Evolutionary conservation across 2,329 filamentous ascomycete genomes (phyloP).

Genomic region (Venturia asperata): DNA sequence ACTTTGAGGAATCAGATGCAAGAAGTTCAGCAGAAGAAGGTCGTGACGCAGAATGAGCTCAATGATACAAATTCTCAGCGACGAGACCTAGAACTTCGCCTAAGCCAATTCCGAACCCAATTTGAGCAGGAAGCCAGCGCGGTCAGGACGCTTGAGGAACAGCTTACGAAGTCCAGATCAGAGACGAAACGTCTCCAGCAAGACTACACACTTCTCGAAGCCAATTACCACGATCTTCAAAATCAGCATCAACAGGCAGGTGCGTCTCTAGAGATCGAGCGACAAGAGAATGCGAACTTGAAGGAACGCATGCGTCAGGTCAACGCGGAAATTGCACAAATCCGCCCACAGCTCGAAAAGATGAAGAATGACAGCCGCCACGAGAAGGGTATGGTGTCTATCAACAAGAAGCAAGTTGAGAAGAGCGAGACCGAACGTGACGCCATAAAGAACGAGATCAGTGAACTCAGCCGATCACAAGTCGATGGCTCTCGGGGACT

Average conservation of each 20-base stretch:
- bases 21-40: slow-evolving; percentile 77
- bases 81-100: slow-evolving; percentile 81
- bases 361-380: slow-evolving; percentile 85
- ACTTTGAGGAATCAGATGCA: slow-evolving; percentile 91
- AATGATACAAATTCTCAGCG: slow-evolving; percentile 79
- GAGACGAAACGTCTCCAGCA: slow-evolving; percentile 79
- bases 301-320: slow-evolving; percentile 81
- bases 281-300: slow-evolving; percentile 76
- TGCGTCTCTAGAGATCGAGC: slow-evolving; percentile 71
- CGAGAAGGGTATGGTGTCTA: slow-evolving; percentile 91
- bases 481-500: slow-evolving; percentile 8
- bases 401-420: slow-evolving; percentile 95
- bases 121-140: slow-evolving; percentile 93
- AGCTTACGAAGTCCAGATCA: slow-evolving; percentile 64
- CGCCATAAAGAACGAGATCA: slow-evolving; percentile 73
- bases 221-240: slow-evolving; percentile 71
- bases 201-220: slow-evolving; percentile 78
- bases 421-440: slow-evolving; percentile 86
- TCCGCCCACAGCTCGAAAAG: slow-evolving; percentile 91
- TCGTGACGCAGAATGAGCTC: slow-evolving; percentile 71
- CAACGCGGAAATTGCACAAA: slow-evolving; percentile 72
- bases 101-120: slow-evolving; percentile 75
- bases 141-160: slow-evolving; percentile 76
- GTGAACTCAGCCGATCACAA: slow-evolving; percentile 34
- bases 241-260: slow-evolving; percentile 72